Base-by-base conservation (phyloP, 129 eudicot genomes). In the Centella asiatica region DNA sequence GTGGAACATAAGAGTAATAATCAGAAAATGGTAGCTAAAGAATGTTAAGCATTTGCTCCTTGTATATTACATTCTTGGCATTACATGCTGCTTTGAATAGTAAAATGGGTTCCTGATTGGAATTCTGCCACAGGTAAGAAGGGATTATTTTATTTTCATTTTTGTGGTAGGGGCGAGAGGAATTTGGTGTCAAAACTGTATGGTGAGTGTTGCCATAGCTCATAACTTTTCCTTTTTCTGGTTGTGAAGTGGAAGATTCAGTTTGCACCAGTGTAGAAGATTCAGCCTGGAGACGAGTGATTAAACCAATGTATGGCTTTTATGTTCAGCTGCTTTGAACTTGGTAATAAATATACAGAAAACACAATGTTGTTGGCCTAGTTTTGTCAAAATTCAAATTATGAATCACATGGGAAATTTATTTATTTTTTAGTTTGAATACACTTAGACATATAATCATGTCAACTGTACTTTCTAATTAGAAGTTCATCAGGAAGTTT, bases 41-140 rank as follows among this genome's bases (percentile, higher is more conserved):
- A 50, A 49, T 48, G 42, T 24, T 49, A 48, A 46, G 57, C 20
- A 46, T 2, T 63, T 47, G 68, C 56, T 28, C 46, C 31, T 63
- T 31, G 56, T 29, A 29, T 36, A 63, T 44, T 31, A 17, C 20
- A n/a, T 63, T 63, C 32, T 46, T 29, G 40, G 45, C 44, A 47
- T 19, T 65, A 22, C 13, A n/a, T 45, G 68, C 68, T 46, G 27
- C 18, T 47, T 15, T 26, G 68, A 33, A 14, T 39, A 42, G 37
- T 64, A 6, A 4, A 46, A 7, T 9, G 34, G 59, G 48, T 34
- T 64, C 33, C 9, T 36, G 19, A 14, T 49, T 32, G 32, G 26
- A 33, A 34, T 64, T 46, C 29, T 1, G 28, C 3, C 31, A 23
- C 17, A 34, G 58, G 15, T 53, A 19, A 53, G 57, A 51, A 51